Base-by-base conservation (phyloP, 768 basidiomycete species). In the Phylloporus sp. region DNA sequence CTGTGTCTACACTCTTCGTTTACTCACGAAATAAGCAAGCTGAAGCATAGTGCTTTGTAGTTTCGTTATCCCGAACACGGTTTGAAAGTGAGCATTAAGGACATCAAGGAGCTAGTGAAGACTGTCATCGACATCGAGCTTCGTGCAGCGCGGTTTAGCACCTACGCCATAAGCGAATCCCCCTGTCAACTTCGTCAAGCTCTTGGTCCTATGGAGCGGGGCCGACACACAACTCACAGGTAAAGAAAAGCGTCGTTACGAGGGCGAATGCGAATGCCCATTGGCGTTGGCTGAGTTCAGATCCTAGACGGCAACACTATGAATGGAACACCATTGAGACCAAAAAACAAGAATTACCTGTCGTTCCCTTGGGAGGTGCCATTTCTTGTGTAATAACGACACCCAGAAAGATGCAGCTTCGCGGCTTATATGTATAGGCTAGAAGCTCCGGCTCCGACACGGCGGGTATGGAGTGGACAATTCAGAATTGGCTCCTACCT, bases 181-280 rank as follows among this genome's bases (percentile, higher is more conserved):
- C 81, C 81, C 80, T 75, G 43, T 28, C 28, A n/a, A 29, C 20
- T 33, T 41, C 10, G 32, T 45, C 20, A 32, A 46, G 17, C 9
- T 26, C 6, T 32, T 7, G 23, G 31, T 17, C 36, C 15, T 9
- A 18, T 32, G 17, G 23, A 21, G 21, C 15, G 21, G n/a, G 21
- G 29, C 28, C 29, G 17, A 42, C 22, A 15, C 15, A 37, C 21
- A 9, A 63, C 77, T 53, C 53, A 80, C 81, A 84, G 23, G 84
- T 82, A 66, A 87, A 86, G 73, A 87, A 87, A 26, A 87, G 70
- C 10, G 83, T 78, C 17, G 84, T 87, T 49, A 89, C 81, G 44
- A 87, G 76, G 31, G 71, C 69, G 61, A 84, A 88, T 8, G 85
- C 73, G 59, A 75, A 81, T 22, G 65, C 66, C 75, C 75, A 81